These are phyloP conservation scores for Melaleuca quinquenervia DNA, from an alignment of 345 rosid species.

Conservation along the genomic window DNA sequence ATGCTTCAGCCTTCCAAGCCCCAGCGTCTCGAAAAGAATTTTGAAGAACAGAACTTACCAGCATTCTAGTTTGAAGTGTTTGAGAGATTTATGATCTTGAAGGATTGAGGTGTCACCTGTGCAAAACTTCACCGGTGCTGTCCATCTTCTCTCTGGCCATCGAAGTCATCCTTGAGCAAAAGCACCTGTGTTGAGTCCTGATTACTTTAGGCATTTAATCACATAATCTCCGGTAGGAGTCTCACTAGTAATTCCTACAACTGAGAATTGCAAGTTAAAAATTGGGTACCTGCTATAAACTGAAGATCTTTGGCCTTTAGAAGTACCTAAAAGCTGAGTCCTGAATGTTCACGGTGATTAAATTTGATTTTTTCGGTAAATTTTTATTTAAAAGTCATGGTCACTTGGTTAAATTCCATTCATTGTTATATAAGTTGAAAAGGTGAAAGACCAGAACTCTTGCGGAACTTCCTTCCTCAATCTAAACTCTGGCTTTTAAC, in stretches of 20 bases:
- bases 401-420: too few species aligned
- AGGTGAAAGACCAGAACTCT: too few species aligned
- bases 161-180: not conserved
- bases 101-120: not conserved
- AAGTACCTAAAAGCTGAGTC: not conserved
- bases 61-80: too few species aligned
- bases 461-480: too few species aligned
- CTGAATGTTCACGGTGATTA: too few species aligned
- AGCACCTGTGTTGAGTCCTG: not conserved
- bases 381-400: too few species aligned
- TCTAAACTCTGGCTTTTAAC: too few species aligned
- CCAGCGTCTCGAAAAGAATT: too few species aligned
- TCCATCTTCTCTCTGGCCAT: not conserved
- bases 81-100: not conserved
- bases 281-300: not conserved
- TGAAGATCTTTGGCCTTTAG: not conserved
- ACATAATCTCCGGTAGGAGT: not conserved
- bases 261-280: not conserved
- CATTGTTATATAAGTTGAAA: too few species aligned
- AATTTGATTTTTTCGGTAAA: too few species aligned
- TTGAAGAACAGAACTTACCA: too few species aligned
- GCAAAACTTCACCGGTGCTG: not conserved
- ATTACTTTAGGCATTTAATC: not conserved
- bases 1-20: too few species aligned
- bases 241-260: not conserved